Percentiles rank a stretch among this genome's conserved stretches.
Conservation (phyloP, 1,139 yeast species). For the Yamadazyma dushanensis region DNA sequence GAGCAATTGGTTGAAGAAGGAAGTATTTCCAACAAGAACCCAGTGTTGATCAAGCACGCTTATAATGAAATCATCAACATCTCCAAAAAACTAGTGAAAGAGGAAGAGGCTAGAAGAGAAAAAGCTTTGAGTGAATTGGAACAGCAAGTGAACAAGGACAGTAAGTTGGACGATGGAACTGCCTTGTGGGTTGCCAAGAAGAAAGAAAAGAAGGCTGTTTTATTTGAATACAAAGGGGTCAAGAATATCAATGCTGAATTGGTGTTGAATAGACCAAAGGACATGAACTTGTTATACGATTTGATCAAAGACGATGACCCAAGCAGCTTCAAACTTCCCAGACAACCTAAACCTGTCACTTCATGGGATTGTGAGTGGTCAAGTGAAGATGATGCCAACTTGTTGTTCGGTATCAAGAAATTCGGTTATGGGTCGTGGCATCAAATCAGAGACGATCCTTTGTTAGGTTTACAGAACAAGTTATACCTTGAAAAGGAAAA, state of each 20-base stretch:
- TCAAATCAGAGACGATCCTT: conserved; percentile 93
- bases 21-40: conserved; percentile 79
- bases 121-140: conserved; percentile 60
- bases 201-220: conserved; percentile 82
- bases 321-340: conserved; percentile 55
- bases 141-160: conserved; percentile 50
- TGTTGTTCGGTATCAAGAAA: conserved; percentile 82
- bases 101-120: conserved; percentile 65
- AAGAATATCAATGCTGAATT: conserved; percentile 90
- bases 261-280: conserved; percentile 77
- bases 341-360: conserved; percentile 74
- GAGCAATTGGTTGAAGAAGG: conserved; percentile 90
- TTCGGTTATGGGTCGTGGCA: conserved; percentile 97
- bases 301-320: conserved; percentile 61
- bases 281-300: conserved; percentile 65
- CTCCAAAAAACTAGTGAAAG: conserved; percentile 62
- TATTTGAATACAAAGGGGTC: conserved; percentile 87
- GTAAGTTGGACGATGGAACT: conserved; percentile 36
- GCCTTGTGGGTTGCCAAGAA: conserved; percentile 57
- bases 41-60: conserved; percentile 76
- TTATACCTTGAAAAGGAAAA: conserved; percentile 55
- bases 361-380: conserved; percentile 94
- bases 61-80: conserved; percentile 67
- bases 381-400: conserved; percentile 78
- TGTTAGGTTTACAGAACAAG: conserved; percentile 82